Percentiles rank a stretch among this genome's conserved stretches.
phyloP scores from a whole-genome alignment of 2,329 filamentous ascomycete species.

The Ceratocystis huliohia region DNA sequence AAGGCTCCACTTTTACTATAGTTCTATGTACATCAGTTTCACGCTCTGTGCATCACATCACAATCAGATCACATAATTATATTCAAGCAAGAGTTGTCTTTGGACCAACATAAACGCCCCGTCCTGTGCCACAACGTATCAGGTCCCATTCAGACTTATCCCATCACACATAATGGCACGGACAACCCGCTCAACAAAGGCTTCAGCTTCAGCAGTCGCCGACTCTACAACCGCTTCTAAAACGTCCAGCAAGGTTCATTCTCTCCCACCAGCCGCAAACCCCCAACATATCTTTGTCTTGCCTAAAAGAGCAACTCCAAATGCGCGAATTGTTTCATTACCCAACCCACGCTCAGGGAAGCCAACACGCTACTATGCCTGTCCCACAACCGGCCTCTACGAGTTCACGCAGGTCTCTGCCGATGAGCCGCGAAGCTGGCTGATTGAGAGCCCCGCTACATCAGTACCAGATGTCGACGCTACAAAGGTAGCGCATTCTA shows the following conservation, averaged over 20 bases:
- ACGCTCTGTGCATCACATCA: no score
- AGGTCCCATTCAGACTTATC: background rate
- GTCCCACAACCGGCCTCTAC: slow-evolving; percentile 49
- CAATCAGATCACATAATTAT: no score
- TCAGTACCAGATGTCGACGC: background rate
- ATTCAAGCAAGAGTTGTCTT: no score
- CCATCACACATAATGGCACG: slow-evolving; percentile 33
- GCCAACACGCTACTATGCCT: slow-evolving; percentile 48
- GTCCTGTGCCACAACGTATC: background rate
- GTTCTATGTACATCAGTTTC: no score
- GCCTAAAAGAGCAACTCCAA: slow-evolving; percentile 40
- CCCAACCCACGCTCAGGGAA: slow-evolving; percentile 44
- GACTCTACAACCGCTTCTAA: slow-evolving; percentile 26
- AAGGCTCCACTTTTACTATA: background rate
- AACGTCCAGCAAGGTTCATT: slow-evolving; percentile 30
- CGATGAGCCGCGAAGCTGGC: slow-evolving; percentile 46
- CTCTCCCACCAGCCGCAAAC: slow-evolving; percentile 32
- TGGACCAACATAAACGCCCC: background rate
- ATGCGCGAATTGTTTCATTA: slow-evolving; percentile 47
- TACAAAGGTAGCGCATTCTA: background rate
- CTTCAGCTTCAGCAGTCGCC: slow-evolving; percentile 24
- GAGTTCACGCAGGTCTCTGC: slow-evolving; percentile 48
- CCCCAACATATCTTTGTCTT: slow-evolving; percentile 48
- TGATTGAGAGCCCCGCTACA: slow-evolving; percentile 35
- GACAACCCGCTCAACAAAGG: slow-evolving; percentile 35